Conservation (phyloP, 2,329 filamentous ascomycete species). For the Chalara sp. region DNA sequence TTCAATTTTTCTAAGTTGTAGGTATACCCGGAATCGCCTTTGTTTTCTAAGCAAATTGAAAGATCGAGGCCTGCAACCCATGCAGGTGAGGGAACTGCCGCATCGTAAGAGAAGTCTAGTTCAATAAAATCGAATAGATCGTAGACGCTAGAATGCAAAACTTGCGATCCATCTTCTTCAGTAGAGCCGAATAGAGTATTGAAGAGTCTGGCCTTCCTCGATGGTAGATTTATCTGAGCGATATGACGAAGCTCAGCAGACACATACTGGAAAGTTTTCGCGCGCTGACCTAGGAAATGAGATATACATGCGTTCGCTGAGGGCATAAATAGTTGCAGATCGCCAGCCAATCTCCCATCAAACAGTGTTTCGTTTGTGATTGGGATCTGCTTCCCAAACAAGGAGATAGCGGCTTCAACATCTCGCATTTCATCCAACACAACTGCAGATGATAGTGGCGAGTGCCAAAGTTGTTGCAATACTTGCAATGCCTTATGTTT, state of each 20-base stretch:
- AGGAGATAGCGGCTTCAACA: constrained; percentile 72
- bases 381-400: constrained; percentile 66
- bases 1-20: constrained; percentile 67
- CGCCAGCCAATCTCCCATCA: constrained; percentile 58
- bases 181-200: constrained; percentile 75
- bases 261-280: constrained; percentile 76
- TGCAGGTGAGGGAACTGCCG: constrained; percentile 47
- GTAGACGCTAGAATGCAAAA: constrained; percentile 70
- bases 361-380: constrained; percentile 64
- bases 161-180: constrained; percentile 57
- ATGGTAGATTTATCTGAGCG: constrained; percentile 62
- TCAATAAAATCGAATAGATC: constrained; percentile 90
- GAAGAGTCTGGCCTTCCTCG: constrained; percentile 61
- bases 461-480: constrained; percentile 75
- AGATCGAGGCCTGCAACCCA: constrained; percentile 64
- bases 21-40: constrained; percentile 47
- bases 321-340: constrained; percentile 61
- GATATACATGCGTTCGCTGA: constrained; percentile 20
- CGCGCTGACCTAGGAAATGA: constrained; percentile 72
- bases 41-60: constrained; percentile 53
- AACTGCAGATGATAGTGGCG: constrained; percentile 67
- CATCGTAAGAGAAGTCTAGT: constrained; percentile 41
- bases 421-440: constrained; percentile 74
- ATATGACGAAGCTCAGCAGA: constrained; percentile 78
- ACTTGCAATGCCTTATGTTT: constrained; percentile 67